Percentiles rank a stretch among this genome's conserved stretches.
These are phyloP conservation scores for Talaromyces amestolkiae DNA, from an alignment of 2,329 filamentous ascomycete genomes.

Conservation along the genomic window DNA sequence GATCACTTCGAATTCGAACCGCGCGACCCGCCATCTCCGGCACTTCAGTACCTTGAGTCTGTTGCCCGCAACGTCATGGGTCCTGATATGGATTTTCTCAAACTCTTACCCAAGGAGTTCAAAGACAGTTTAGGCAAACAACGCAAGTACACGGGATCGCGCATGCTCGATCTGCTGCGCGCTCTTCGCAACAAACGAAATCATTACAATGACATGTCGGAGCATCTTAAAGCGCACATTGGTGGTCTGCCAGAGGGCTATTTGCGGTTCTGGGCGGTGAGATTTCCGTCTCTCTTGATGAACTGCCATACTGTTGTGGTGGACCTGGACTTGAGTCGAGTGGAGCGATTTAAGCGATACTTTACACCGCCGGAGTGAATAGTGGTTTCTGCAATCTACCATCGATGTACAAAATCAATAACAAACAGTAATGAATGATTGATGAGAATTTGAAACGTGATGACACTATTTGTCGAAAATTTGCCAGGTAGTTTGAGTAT, in stretches of 20 bases:
- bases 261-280: conserved; percentile 74
- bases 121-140: conserved; percentile 89
- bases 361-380: conserved; percentile 36
- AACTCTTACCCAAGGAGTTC: conserved; percentile 72
- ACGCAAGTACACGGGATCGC: conserved; percentile 83
- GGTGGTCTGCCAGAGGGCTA: conserved; percentile 77
- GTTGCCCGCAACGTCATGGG: conserved; percentile 45
- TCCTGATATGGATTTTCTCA: conserved; percentile 73
- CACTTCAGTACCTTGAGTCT: conserved; percentile 60
- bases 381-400: neutral
- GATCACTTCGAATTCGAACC: conserved; percentile 95
- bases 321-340: conserved; percentile 56
- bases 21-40: conserved; percentile 72
- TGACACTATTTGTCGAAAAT: no score
- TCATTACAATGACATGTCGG: conserved; percentile 95
- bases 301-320: conserved; percentile 73
- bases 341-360: conserved; percentile 44
- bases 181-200: conserved; percentile 95
- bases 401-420: neutral
- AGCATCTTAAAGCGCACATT: conserved; percentile 69
- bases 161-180: conserved; percentile 80
- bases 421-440: neutral
- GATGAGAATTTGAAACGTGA: no score
- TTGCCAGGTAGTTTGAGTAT: no score
- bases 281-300: conserved; percentile 76